Conservation (phyloP, 495 filamentous ascomycete genomes). For the Neurospora discreta region DNA sequence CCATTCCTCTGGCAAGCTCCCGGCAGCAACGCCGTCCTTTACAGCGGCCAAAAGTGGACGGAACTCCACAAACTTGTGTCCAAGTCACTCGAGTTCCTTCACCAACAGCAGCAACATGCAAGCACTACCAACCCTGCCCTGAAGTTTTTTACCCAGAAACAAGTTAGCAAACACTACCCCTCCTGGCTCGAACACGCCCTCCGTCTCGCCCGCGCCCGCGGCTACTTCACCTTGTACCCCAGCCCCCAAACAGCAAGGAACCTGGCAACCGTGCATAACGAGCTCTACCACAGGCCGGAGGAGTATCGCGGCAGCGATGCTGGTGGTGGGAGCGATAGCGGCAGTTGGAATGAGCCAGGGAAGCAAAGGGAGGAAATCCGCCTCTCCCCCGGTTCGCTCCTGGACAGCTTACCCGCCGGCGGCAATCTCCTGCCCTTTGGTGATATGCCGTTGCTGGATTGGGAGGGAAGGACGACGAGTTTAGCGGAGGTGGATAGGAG, state of each 20-base stretch:
- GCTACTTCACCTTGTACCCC: constrained; percentile 69
- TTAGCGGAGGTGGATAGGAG: constrained; percentile 22
- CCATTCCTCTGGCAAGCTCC: constrained; percentile 77
- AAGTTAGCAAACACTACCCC: constrained; percentile 51
- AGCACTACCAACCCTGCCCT: constrained; percentile 5
- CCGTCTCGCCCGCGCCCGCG: constrained; percentile 56
- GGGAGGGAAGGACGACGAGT: constrained; percentile 26
- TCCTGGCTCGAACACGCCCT: constrained; percentile 69
- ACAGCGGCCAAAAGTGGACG: constrained; percentile 73
- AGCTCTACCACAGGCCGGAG: constrained; percentile 59
- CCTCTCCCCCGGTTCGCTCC: constrained; percentile 19
- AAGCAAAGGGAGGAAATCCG: constrained; percentile 12
- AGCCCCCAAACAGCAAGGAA: constrained; percentile 36
- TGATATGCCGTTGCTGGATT: constrained; percentile 29
- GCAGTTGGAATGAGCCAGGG: neutral
- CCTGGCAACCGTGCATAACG: constrained; percentile 60
- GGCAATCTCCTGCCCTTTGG: constrained; percentile 25
- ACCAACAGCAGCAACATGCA: constrained; percentile 7
- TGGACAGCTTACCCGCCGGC: constrained; percentile 26
- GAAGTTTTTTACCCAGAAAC: constrained; percentile 31
- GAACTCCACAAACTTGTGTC: constrained; percentile 69
- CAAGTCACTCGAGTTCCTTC: constrained; percentile 38
- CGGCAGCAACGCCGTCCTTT: constrained; percentile 65
- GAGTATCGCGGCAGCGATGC: constrained; percentile 34
- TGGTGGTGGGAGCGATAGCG: neutral